Base-by-base conservation (phyloP, 768 basidiomycete species). In the Cubamyces sp. region DNA sequence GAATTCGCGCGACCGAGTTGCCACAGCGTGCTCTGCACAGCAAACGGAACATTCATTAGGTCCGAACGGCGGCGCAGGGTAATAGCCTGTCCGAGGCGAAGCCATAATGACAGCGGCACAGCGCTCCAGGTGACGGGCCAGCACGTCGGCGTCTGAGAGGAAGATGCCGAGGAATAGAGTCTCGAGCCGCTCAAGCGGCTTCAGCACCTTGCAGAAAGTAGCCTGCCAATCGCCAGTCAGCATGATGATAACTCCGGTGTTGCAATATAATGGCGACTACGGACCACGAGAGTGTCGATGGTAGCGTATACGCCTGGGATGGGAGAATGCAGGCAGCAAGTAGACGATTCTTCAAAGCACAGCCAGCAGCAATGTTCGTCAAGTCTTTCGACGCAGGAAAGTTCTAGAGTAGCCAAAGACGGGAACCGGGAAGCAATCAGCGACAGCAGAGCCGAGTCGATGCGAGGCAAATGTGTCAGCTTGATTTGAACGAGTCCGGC, bases 331-430 rank as follows among this genome's bases (percentile, higher is more conserved):
- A 79, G 61, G 25, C 79, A 78, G 52, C 79, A 77, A 9, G 74
- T 78, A 25, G 84, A 74, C 50, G 82, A 85, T 45, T 88, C 87
- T 73, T 86, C 85, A 61, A 84, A 84, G 70, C 89, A 91, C 47
- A 69, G 66, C 79, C 84, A 84, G 70, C 88, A 91, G 69, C 86
- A 88, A 53, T 74, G 76, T 28, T 78, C 68, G 58, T 84, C 81
- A 47, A 90, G 75, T 41, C 85, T 79, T 63, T 87, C 86, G 5
- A 83, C 81, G 61, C 83, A 84, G 67, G 83, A 85, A 50, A 90
- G 75, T 62, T 83, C 77, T 14, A 91, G 80, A 52, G 77, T 73
- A 2, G 62, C 57, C 46, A 91, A 73, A 26, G 64, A 69, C 39
- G 82, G 80, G 54, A 88, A 84, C 1, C 71, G 71, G 16, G 64